Evolutionary conservation across 192 early-diverging fungal genomes (phyloP).

Genomic region (Podila horticola): DNA sequence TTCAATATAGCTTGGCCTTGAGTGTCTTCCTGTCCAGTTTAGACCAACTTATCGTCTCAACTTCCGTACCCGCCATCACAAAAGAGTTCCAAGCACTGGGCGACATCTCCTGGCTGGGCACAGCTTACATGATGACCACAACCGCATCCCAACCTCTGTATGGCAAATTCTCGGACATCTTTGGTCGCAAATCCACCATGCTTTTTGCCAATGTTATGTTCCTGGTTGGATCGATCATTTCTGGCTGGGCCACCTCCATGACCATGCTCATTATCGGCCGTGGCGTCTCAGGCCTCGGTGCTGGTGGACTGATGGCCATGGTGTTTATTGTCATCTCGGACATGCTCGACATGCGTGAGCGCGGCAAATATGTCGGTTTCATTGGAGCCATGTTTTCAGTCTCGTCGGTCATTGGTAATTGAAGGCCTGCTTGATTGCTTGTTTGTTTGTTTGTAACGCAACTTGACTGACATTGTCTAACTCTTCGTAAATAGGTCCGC

Average conservation of each 20-base stretch:
- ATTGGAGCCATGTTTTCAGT: conserved; percentile 66
- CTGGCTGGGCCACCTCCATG: conserved; percentile 63
- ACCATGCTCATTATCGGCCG: conserved; percentile 72
- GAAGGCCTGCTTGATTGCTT: too few relatives aligned
- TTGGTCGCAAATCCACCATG: conserved; percentile 75
- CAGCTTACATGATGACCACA: conserved; percentile 69
- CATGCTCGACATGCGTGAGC: conserved; percentile 67
- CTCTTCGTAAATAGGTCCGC: conserved; percentile 36
- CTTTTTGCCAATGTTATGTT: conserved; percentile 71
- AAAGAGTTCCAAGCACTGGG: conserved; percentile 66
- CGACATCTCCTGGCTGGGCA: conserved; percentile 69
- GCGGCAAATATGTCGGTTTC: conserved; percentile 73
- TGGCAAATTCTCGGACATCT: conserved; percentile 73
- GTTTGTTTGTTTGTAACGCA: too few relatives aligned
- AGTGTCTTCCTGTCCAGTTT: conserved; percentile 68
- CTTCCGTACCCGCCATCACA: conserved; percentile 70
- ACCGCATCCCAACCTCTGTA: conserved; percentile 75
- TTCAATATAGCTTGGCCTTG: conserved; percentile 23
- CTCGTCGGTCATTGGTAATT: conserved; percentile 63
- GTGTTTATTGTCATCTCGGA: conserved; percentile 76
- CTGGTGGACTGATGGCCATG: conserved; percentile 65
- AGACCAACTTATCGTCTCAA: conserved; percentile 82
- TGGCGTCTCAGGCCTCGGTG: conserved; percentile 78
- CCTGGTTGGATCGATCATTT: conserved; percentile 70
- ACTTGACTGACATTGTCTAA: too few relatives aligned